Conservation (phyloP, 1,139 yeast species). For the Kodamaea suecica region DNA sequence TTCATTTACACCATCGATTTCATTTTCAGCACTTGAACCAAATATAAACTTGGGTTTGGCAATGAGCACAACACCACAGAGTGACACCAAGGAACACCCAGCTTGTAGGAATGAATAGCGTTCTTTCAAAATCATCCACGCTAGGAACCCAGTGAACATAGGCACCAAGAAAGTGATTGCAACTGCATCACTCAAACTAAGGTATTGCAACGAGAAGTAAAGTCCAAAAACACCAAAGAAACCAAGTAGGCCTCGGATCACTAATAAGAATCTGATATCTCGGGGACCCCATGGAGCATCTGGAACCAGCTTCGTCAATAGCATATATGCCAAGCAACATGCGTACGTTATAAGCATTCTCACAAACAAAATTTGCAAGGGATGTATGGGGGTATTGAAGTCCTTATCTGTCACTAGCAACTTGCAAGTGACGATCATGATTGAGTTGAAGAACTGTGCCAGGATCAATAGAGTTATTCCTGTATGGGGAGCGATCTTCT, state of each 20-base stretch:
- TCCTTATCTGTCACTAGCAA: slow-evolving; percentile 62
- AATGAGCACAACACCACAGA: slow-evolving; percentile 73
- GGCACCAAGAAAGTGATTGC: slow-evolving; percentile 80
- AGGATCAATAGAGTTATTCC: slow-evolving; percentile 46
- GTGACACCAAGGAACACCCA: slow-evolving; percentile 62
- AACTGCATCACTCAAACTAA: slow-evolving; percentile 72
- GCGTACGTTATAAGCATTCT: slow-evolving; percentile 72
- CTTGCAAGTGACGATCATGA: slow-evolving; percentile 75
- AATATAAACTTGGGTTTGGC: slow-evolving; percentile 80
- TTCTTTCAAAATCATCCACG: slow-evolving; percentile 66
- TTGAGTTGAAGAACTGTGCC: slow-evolving; percentile 68
- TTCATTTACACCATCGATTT: slow-evolving; percentile 26
- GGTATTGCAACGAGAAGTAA: slow-evolving; percentile 70
- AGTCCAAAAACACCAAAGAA: slow-evolving; percentile 76
- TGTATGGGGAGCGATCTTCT: slow-evolving; percentile 21
- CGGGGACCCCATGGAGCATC: slow-evolving; percentile 73
- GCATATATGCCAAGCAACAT: slow-evolving; percentile 56
- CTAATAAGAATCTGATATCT: slow-evolving; percentile 50
- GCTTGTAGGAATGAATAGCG: slow-evolving; percentile 67
- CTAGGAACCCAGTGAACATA: slow-evolving; percentile 70
- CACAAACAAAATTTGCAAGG: slow-evolving; percentile 70
- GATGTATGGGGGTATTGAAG: slow-evolving; percentile 58
- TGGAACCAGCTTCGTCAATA: slow-evolving; percentile 45
- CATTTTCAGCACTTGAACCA: slow-evolving; percentile 39
- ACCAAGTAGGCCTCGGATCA: slow-evolving; percentile 70